Base-by-base conservation (phyloP, 2,329 filamentous ascomycete species). In the Nothopassalora personata region DNA sequence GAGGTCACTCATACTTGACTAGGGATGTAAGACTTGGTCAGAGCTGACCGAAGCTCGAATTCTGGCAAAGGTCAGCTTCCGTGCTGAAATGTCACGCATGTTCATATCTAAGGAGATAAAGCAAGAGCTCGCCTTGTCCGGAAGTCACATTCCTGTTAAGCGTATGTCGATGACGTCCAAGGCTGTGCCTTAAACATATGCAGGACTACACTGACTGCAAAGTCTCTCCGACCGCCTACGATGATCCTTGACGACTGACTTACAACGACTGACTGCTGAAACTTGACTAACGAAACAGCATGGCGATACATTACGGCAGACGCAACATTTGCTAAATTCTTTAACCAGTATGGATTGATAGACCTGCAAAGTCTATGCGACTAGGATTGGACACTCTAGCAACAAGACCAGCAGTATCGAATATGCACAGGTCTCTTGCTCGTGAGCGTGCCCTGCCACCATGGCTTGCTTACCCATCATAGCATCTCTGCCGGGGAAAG, bases 401-500 rank as follows among this genome's bases (percentile, higher is more conserved):
- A 3, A 2, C 23, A 23, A 3, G 23, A 23, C 1, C 23, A 23
- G 23, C 23, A 23, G 23, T 23, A 23, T 23, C 23, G 23, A 23
- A 23, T 23, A 23, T 23, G 1, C 23, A 23, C 23, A n/a, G n/a
- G n/a, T n/a, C n/a, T n/a, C n/a, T n/a, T n/a, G n/a, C n/a, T n/a
- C n/a, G n/a, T n/a, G n/a, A n/a, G n/a, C n/a, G n/a, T n/a, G n/a
- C 31, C 10, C 31, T 10, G 5, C 31, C 31, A 10, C 31, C 36
- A 43, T 43, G 36, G 15, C 39, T 1, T 5, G 1, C 4, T 5
- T 5, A n/a, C 39, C 39, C 13, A 54, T n/a, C 54, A 63, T 13
- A 15, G 74, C 75, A 72, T 71, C 72, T 53, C 72, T 76, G 59
- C 64, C 68, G 31, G 73, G 74, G 43, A 76, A 77, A 67, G 68